Percentiles rank a stretch among this genome's conserved stretches.
Conservation (phyloP, 148 eudicot genomes). For the Salicornia ramosissima region DNA sequence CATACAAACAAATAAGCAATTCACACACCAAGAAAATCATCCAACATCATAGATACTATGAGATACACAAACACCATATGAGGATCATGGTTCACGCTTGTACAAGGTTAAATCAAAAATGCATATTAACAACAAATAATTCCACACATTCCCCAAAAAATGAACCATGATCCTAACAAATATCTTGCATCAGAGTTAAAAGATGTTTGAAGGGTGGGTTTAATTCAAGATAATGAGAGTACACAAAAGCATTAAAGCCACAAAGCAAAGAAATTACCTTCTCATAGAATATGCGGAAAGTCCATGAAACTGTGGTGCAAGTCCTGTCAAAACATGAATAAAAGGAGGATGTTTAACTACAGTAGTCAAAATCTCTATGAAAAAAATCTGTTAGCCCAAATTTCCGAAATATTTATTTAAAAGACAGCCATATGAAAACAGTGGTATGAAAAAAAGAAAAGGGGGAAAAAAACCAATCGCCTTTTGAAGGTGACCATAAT, state of each 20-base stretch:
- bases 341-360: not conserved
- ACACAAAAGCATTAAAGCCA: not conserved
- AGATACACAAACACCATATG: not conserved
- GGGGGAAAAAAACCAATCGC: not conserved
- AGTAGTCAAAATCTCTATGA: not conserved
- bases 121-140: not conserved
- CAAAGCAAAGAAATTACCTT: conserved; percentile 46
- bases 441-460: not conserved
- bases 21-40: not conserved
- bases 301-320: conserved; percentile 96
- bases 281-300: conserved; percentile 94
- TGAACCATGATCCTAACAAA: not conserved
- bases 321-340: conserved; percentile 50
- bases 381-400: not conserved
- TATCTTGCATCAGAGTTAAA: not conserved
- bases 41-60: not conserved
- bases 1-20: too few species aligned
- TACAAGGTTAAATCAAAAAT: not conserved
- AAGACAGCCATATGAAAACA: not conserved
- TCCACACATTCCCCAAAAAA: not conserved
- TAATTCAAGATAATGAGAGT: not conserved
- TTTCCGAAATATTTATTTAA: not conserved
- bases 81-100: too few species aligned
- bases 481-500: not conserved
- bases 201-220: not conserved